Conservation (phyloP, 192 early-diverging fungal species). For the Coemansia sp. region DNA sequence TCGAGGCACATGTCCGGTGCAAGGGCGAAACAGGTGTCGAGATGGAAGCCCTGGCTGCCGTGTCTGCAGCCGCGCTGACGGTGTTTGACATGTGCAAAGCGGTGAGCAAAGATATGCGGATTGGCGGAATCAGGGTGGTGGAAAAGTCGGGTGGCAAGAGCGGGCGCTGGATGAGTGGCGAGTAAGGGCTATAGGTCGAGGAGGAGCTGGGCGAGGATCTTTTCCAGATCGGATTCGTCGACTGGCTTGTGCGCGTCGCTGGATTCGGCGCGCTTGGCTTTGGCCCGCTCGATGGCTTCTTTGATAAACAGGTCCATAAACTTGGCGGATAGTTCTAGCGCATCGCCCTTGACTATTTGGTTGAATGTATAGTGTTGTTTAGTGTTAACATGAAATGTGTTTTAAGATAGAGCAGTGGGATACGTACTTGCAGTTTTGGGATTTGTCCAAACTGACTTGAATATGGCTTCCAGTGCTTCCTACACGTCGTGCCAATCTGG, state of each 20-base stretch:
- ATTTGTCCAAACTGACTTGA: slow-evolving; percentile 43
- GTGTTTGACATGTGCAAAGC: slow-evolving; percentile 98
- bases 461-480: slow-evolving; percentile 48
- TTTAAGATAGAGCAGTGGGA: too few relatives aligned
- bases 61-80: slow-evolving; percentile 77
- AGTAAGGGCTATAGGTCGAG: slow-evolving; percentile 35
- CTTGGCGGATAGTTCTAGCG: slow-evolving; percentile 34
- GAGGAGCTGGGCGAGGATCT: slow-evolving; percentile 49
- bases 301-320: slow-evolving; percentile 42
- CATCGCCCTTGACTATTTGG: slow-evolving; percentile 39
- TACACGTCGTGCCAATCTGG: slow-evolving; percentile 1
- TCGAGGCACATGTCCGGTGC: slow-evolving; percentile 69
- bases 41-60: slow-evolving; percentile 83
- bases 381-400: too few relatives aligned
- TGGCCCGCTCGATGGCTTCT: slow-evolving; percentile 43
- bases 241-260: slow-evolving; percentile 13
- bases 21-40: slow-evolving; percentile 87
- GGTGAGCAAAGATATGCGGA: slow-evolving; percentile 77
- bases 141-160: slow-evolving; percentile 86
- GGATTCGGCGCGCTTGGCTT: slow-evolving; percentile 27
- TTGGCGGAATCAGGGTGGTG: slow-evolving; percentile 70
- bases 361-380: not conserved
- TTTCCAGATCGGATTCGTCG: slow-evolving; percentile 51
- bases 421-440: slow-evolving; percentile 41
- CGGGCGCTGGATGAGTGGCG: slow-evolving; percentile 53